phyloP scores from a whole-genome alignment of 2,329 filamentous ascomycete species.

The Microsporum ferrugineum region DNA sequence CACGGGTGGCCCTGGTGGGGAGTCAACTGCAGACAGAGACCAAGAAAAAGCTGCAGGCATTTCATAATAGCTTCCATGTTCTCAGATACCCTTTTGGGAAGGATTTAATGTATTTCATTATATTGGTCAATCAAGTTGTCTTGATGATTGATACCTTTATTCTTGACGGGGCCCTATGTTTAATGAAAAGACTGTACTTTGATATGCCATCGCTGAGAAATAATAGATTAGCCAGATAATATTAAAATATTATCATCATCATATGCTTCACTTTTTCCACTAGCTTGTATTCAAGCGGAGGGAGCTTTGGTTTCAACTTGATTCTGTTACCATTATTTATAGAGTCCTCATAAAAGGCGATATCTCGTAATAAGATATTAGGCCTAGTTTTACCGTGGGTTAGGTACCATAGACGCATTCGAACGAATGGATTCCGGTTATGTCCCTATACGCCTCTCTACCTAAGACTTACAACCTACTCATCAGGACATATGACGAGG shows the following conservation, averaged over 20 bases:
- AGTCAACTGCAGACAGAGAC: slow-evolving; percentile 21
- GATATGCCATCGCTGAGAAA: not conserved
- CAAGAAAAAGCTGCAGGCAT: slow-evolving; percentile 19
- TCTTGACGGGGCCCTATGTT: not conserved
- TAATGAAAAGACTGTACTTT: not conserved
- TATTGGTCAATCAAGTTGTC: not conserved
- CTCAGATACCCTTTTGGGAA: not conserved
- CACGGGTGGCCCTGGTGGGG: slow-evolving; percentile 11
- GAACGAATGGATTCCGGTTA: too few relatives aligned
- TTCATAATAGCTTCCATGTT: not conserved
- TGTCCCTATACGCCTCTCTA: too few relatives aligned
- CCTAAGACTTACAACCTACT: too few relatives aligned
- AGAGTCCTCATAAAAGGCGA: too few relatives aligned
- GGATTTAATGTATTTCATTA: not conserved
- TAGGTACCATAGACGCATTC: too few relatives aligned
- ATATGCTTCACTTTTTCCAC: too few relatives aligned
- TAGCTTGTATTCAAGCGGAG: not conserved
- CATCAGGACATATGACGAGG: too few relatives aligned
- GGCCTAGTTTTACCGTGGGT: too few relatives aligned
- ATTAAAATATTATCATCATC: too few relatives aligned
- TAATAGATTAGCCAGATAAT: not conserved
- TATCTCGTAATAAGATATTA: too few relatives aligned
- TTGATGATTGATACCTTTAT: not conserved
- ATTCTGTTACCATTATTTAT: too few relatives aligned
- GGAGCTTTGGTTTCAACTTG: too few relatives aligned